Conservation (phyloP, 139 green algal genomes). For the Klebsormidium nitens region DNA sequence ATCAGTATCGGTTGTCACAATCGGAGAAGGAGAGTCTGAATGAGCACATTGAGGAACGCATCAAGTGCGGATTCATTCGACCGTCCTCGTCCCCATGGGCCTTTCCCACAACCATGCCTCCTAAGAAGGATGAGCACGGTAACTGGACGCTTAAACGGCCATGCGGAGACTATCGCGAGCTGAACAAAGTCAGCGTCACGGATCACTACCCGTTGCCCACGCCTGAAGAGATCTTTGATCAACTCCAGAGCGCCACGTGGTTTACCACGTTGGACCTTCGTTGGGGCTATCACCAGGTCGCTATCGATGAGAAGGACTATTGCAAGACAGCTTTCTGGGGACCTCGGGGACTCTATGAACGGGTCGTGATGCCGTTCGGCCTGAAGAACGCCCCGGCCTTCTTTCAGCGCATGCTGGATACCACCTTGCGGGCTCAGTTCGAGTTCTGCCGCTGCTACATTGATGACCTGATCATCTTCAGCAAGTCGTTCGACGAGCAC, state of each 20-base stretch:
- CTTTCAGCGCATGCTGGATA: conserved; percentile 6
- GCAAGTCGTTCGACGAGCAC: conserved; percentile 1
- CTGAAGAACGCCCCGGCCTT: too few relatives aligned
- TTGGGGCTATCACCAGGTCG: too few relatives aligned
- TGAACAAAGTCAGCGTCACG: background rate
- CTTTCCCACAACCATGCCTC: conserved; percentile 3
- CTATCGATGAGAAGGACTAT: background rate
- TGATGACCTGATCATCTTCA: background rate
- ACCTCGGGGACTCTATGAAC: background rate
- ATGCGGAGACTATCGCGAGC: background rate
- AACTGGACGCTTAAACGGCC: background rate
- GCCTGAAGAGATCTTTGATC: conserved; percentile 7
- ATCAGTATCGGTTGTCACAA: too few relatives aligned
- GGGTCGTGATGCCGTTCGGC: too few relatives aligned
- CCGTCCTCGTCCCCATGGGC: too few relatives aligned
- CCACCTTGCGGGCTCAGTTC: background rate
- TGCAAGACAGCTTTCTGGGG: conserved; percentile 1
- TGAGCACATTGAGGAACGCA: too few relatives aligned
- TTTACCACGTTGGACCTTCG: background rate
- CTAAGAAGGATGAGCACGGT: background rate
- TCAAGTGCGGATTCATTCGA: too few relatives aligned
- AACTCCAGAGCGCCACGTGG: background rate
- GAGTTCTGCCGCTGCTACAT: too few relatives aligned
- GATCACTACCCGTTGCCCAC: conserved; percentile 1
- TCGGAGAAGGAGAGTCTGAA: too few relatives aligned